These are phyloP conservation scores for Mycena maculata DNA, from an alignment of 768 basidiomycete species.

Conservation along the genomic window DNA sequence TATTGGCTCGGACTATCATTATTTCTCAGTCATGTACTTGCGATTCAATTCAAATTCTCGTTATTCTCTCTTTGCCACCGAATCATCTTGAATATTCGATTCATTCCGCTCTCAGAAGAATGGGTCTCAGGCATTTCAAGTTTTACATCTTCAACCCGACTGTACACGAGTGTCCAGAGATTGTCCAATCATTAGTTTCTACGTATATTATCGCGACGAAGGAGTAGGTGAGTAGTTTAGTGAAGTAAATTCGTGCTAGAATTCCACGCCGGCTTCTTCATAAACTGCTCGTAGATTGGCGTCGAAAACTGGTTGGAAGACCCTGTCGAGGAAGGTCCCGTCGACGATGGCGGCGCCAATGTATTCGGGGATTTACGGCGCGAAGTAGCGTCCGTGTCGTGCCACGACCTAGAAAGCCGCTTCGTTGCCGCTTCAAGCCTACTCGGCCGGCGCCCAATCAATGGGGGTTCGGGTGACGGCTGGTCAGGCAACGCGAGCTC, in stretches of 20 bases:
- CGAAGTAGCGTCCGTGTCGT: conserved; percentile 23
- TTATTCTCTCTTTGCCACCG: no score
- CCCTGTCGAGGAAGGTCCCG: neutral
- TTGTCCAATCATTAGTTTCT: conserved; percentile 9
- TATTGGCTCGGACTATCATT: neutral
- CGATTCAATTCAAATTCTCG: no score
- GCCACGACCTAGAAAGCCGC: conserved; percentile 34
- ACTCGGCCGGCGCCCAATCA: conserved; percentile 26
- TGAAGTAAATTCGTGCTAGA: conserved; percentile 32
- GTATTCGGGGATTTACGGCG: conserved; percentile 10
- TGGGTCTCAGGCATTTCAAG: no score
- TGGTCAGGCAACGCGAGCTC: conserved; percentile 13
- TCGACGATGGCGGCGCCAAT: conserved; percentile 10
- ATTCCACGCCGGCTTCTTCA: conserved; percentile 36
- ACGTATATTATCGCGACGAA: neutral
- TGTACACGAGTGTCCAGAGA: neutral
- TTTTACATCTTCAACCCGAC: neutral
- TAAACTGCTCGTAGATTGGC: conserved; percentile 36
- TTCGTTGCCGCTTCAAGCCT: conserved; percentile 33
- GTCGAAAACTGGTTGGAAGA: conserved; percentile 21
- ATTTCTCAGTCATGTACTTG: no score
- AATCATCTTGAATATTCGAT: no score
- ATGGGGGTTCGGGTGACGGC: conserved; percentile 25
- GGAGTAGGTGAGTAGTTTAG: neutral
- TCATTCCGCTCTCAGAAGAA: no score